These are phyloP conservation scores for Fusarium pilosicola DNA, from an alignment of 2,329 filamentous ascomycete species.

Conservation along the genomic window DNA sequence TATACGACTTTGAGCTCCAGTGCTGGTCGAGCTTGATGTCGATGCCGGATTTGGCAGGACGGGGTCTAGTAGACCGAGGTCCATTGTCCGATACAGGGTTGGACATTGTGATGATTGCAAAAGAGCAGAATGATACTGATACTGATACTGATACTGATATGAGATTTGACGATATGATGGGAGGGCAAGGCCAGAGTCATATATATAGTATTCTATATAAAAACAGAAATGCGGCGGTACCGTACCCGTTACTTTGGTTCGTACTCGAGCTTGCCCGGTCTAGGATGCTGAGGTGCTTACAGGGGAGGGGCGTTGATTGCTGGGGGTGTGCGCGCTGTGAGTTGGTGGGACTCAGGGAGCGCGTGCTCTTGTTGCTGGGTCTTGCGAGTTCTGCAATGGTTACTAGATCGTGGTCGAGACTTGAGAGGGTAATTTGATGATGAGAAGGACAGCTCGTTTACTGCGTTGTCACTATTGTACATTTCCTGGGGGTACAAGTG, in stretches of 20 bases:
- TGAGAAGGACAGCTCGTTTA: background rate
- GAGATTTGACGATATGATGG: constrained; percentile 19
- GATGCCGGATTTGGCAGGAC: constrained; percentile 51
- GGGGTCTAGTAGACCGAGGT: constrained; percentile 30
- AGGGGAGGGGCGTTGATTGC: constrained; percentile 25
- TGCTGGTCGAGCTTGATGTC: constrained; percentile 63
- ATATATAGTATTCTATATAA: constrained; percentile 40
- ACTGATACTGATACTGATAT: constrained; percentile 25
- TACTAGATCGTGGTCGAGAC: constrained; percentile 35
- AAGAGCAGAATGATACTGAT: constrained; percentile 21
- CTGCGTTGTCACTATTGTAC: background rate
- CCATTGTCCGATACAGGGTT: constrained; percentile 39
- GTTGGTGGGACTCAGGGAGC: constrained; percentile 16
- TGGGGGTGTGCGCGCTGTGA: constrained; percentile 23
- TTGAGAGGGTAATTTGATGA: constrained; percentile 27
- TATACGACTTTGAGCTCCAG: constrained; percentile 66
- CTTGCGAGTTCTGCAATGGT: constrained; percentile 30
- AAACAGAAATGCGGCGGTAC: constrained; percentile 24
- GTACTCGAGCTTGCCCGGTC: constrained; percentile 31
- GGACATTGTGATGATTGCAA: constrained; percentile 40
- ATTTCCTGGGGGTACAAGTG: background rate
- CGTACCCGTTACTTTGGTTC: constrained; percentile 40
- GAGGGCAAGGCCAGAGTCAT: constrained; percentile 32
- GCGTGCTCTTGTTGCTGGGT: constrained; percentile 31
- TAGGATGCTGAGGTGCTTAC: constrained; percentile 33